phyloP scores from a whole-genome alignment of 306 rosid genomes.

The Glycine soja region DNA sequence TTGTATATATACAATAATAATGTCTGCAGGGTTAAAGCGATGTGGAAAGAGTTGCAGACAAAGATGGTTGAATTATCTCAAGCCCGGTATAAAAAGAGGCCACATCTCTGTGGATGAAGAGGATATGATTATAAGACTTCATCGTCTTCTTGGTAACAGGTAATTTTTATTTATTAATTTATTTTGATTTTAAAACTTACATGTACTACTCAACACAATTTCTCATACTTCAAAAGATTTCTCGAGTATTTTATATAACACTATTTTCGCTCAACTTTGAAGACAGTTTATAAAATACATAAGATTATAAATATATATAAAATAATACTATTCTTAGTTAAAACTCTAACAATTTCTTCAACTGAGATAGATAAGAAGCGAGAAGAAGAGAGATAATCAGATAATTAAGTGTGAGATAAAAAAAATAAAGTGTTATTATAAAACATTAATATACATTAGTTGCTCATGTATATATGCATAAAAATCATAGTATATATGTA shows the following conservation, averaged over 20 bases:
- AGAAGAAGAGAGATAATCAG: background rate
- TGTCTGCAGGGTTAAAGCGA: slow-evolving; percentile 56
- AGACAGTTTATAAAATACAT: background rate
- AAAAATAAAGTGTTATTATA: no score
- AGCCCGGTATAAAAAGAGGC: slow-evolving; percentile 54
- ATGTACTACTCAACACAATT: background rate
- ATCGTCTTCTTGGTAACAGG: slow-evolving; percentile 67
- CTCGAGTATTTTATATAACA: background rate
- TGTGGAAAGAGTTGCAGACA: slow-evolving; percentile 58
- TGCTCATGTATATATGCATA: no score
- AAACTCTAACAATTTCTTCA: background rate
- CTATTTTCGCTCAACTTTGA: background rate
- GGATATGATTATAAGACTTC: slow-evolving; percentile 63
- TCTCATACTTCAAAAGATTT: background rate
- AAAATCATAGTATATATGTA: no score
- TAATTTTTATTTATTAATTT: background rate
- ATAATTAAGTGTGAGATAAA: no score
- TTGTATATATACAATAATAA: background rate
- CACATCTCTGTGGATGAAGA: slow-evolving; percentile 54
- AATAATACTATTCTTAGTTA: no score
- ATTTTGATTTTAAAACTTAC: background rate
- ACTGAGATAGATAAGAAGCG: background rate
- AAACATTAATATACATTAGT: no score
- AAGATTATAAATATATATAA: background rate
- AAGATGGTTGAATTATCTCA: slow-evolving; percentile 58